These are phyloP conservation scores for Moelleriella libera DNA, from an alignment of 2,329 filamentous ascomycete species.

Conservation along the genomic window DNA sequence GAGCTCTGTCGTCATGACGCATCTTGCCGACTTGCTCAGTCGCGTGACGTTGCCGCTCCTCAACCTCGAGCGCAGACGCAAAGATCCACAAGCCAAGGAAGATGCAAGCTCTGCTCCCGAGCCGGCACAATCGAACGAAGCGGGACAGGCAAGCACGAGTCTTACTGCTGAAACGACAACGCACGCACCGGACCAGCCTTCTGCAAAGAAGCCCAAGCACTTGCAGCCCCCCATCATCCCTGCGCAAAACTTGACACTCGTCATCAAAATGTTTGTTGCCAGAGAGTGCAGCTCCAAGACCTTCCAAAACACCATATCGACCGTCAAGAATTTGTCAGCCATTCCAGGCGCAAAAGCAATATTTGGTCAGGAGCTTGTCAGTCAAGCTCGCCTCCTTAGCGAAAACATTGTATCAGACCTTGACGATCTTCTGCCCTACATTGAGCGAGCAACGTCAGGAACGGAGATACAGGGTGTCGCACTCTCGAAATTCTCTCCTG, in stretches of 20 bases:
- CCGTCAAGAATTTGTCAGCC: conserved; percentile 94
- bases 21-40: conserved; percentile 74
- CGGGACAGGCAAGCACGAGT: neutral
- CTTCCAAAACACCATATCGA: conserved; percentile 92
- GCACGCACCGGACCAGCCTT: neutral
- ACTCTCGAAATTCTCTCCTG: conserved; percentile 86
- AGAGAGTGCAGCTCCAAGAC: conserved; percentile 96
- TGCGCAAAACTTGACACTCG: conserved; percentile 74
- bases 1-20: conserved; percentile 93
- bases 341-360: conserved; percentile 81
- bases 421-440: conserved; percentile 71
- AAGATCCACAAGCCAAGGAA: conserved; percentile 22
- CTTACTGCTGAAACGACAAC: conserved; percentile 5
- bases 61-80: conserved; percentile 52
- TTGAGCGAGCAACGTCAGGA: conserved; percentile 72
- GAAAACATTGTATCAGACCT: conserved; percentile 76
- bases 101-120: conserved; percentile 11
- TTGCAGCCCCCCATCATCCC: conserved; percentile 75
- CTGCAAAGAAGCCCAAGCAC: conserved; percentile 25
- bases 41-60: conserved; percentile 79
- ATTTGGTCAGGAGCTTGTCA: conserved; percentile 86
- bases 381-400: conserved; percentile 73
- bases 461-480: conserved; percentile 94
- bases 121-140: conserved; percentile 13
- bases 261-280: conserved; percentile 94